These are phyloP conservation scores for Uncinocarpus reesii DNA, from an alignment of 2,329 filamentous ascomycete genomes.

Conservation along the genomic window DNA sequence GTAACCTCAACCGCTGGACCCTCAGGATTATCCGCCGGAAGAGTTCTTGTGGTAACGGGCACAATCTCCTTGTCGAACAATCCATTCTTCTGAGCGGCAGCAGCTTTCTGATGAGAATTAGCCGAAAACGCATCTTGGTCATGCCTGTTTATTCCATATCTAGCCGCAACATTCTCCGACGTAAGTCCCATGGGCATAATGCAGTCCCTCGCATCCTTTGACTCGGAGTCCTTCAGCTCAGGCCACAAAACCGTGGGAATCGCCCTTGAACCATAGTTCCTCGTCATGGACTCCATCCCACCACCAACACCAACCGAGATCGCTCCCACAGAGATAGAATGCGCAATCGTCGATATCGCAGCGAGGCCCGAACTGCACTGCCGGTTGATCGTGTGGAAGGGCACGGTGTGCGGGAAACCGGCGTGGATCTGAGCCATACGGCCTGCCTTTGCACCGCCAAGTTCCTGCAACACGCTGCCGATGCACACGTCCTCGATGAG, in stretches of 20 bases:
- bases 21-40: conserved; percentile 53
- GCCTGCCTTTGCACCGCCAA: conserved; percentile 80
- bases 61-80: conserved; percentile 70
- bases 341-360: conserved; percentile 63
- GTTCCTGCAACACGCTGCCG: conserved; percentile 80
- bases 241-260: conserved; percentile 77
- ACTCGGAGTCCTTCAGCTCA: conserved; percentile 52
- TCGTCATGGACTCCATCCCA: conserved; percentile 93
- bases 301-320: conserved; percentile 69
- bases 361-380: conserved; percentile 73
- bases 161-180: conserved; percentile 71
- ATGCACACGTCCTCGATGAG: conserved; percentile 71
- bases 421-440: conserved; percentile 84
- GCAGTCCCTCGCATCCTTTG: conserved; percentile 67
- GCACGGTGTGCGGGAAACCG: conserved; percentile 60
- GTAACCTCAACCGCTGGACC: conserved; percentile 51
- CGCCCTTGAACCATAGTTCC: conserved; percentile 76
- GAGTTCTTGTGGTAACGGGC: conserved; percentile 61
- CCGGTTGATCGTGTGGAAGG: conserved; percentile 78
- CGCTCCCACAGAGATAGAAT: conserved; percentile 62
- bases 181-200: conserved; percentile 93
- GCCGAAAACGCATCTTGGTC: conserved; percentile 81
- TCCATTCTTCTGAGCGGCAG: conserved; percentile 57
- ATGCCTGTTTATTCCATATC: conserved; percentile 60
- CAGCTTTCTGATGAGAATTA: conserved; percentile 62